Conservation (phyloP, 2,329 filamentous ascomycete species). For the Verticillium longisporum region DNA sequence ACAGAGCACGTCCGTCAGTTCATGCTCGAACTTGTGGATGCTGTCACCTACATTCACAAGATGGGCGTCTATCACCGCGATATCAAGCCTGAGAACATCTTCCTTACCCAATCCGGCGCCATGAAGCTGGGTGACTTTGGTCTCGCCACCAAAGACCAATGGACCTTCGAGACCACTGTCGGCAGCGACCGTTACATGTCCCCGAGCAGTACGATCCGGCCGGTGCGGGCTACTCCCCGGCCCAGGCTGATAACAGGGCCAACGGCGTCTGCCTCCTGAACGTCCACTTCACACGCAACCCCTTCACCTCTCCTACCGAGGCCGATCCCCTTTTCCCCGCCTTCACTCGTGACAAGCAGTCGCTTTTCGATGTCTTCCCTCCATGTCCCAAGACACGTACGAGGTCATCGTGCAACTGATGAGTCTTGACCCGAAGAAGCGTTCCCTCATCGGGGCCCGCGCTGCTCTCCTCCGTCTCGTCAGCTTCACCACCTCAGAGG, state of each 20-base stretch:
- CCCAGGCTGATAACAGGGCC: constrained; percentile 92
- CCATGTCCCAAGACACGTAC: constrained; percentile 97
- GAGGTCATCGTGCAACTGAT: constrained; percentile 88
- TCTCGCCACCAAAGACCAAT: constrained; percentile 79
- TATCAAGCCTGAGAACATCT: constrained; percentile 99
- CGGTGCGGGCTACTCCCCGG: constrained; percentile 82
- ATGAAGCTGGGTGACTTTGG: constrained; percentile 98
- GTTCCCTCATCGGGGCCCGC: constrained; percentile 72
- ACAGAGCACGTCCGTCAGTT: constrained; percentile 96
- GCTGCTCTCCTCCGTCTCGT: constrained; percentile 72
- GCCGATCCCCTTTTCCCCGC: constrained; percentile 91
- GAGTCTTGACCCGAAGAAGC: constrained; percentile 83
- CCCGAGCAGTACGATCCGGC: constrained; percentile 94
- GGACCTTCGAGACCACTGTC: constrained; percentile 88
- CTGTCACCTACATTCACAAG: constrained; percentile 82
- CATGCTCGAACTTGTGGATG: constrained; percentile 89
- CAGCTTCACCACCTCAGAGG: constrained; percentile 90
- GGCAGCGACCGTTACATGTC: constrained; percentile 98
- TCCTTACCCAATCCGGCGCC: constrained; percentile 74
- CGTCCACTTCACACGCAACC: constrained; percentile 93
- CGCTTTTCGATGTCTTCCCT: constrained; percentile 97
- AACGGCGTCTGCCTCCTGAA: constrained; percentile 96
- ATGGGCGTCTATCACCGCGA: constrained; percentile 94
- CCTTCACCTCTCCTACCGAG: constrained; percentile 84
- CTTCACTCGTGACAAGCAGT: constrained; percentile 89